A percentile compares a stretch with the other conserved stretches of the same genome.
Evolutionary conservation across 345 rosid genomes (phyloP).

Genomic region (Camelina laxa): DNA sequence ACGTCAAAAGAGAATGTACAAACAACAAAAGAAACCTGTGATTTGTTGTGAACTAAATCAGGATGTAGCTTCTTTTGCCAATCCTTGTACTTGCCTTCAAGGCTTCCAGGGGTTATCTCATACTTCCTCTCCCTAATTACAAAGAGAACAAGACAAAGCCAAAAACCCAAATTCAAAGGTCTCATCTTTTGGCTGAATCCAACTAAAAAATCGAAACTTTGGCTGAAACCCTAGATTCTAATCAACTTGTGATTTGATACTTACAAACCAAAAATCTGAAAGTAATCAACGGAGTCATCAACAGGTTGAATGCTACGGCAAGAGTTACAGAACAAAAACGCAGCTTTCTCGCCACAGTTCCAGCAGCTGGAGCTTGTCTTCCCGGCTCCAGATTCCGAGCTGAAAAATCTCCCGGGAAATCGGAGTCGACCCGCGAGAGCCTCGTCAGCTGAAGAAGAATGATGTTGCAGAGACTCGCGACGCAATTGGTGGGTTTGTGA

Average conservation of each 20-base stretch:
- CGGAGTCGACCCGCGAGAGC: slow-evolving; percentile 13
- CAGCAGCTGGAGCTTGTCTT: slow-evolving; percentile 56
- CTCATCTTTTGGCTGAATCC: slow-evolving; percentile 2
- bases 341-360: slow-evolving; percentile 61
- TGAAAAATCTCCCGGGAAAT: slow-evolving; percentile 45
- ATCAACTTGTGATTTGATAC: slow-evolving; percentile 23
- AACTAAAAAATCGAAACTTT: slow-evolving; percentile 9
- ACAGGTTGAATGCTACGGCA: slow-evolving; percentile 85
- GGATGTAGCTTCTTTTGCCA: slow-evolving; percentile 99
- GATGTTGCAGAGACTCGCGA: slow-evolving; percentile 39
- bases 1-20: background rate
- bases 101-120: slow-evolving; percentile 58
- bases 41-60: slow-evolving; percentile 92
- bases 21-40: slow-evolving; percentile 58
- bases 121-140: slow-evolving; percentile 66
- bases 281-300: slow-evolving; percentile 75
- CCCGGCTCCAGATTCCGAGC: slow-evolving; percentile 41
- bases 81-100: slow-evolving; percentile 74
- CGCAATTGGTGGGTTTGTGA: slow-evolving; percentile 23
- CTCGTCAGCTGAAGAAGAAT: slow-evolving; percentile 16
- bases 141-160: background rate
- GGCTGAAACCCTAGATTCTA: slow-evolving; percentile 3
- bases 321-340: slow-evolving; percentile 68
- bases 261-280: slow-evolving; percentile 83
- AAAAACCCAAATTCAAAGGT: slow-evolving; percentile 30